Percentiles rank a stretch among this genome's conserved stretches.
Conservation (phyloP, 345 rosid species). For the Aquilaria sinensis region DNA sequence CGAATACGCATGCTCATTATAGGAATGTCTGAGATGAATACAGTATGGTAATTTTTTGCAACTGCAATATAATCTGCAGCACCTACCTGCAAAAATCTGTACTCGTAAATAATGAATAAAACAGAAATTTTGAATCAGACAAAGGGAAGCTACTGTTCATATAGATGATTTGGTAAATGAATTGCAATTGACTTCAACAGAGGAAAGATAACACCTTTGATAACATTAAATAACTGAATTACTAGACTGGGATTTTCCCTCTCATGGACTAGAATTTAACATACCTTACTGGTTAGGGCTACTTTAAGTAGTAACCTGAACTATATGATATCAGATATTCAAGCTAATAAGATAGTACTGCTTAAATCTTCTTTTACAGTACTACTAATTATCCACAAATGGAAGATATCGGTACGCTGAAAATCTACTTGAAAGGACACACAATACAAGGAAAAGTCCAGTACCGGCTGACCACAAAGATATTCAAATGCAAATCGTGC, state of each 20-base stretch:
- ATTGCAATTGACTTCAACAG: neutral
- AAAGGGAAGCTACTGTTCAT: neutral
- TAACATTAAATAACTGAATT: too few species aligned
- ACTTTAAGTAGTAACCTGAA: too few species aligned
- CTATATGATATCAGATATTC: too few species aligned
- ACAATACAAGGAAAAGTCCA: slow-evolving; percentile 6
- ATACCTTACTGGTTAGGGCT: too few species aligned
- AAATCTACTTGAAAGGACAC: neutral
- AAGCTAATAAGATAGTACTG: too few species aligned
- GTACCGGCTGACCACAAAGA: slow-evolving; percentile 79
- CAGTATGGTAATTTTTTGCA: slow-evolving; percentile 70
- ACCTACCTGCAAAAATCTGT: slow-evolving; percentile 43
- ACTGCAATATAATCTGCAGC: slow-evolving; percentile 95
- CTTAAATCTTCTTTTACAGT: too few species aligned
- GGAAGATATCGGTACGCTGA: too few species aligned
- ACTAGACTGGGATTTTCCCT: too few species aligned
- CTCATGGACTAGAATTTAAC: too few species aligned
- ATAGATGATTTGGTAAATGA: neutral
- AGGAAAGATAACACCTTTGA: neutral
- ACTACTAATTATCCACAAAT: too few species aligned
- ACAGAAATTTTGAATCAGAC: neutral
- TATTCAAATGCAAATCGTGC: slow-evolving; percentile 75
- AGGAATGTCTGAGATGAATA: slow-evolving; percentile 74
- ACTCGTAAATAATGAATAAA: neutral
- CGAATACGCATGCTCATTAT: slow-evolving; percentile 81